These are phyloP conservation scores for Aquilaria agallochum DNA, from an alignment of 441 rosid genomes.

Conservation along the genomic window DNA sequence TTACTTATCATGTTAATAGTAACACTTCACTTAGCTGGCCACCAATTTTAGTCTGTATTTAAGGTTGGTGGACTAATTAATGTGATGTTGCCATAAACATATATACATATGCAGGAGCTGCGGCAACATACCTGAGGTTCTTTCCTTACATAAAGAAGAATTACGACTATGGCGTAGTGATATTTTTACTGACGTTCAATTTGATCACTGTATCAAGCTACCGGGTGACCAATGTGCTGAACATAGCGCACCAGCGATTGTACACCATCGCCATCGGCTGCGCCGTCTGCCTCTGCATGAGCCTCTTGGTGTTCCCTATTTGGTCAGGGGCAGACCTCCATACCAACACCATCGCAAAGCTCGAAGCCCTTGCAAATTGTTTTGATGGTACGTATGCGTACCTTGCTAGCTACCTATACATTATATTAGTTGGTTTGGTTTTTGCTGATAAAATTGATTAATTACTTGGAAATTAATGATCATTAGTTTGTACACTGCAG, in stretches of 20 bases:
- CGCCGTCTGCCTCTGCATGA: slow-evolving; percentile 68
- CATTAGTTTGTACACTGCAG: slow-evolving; percentile 26
- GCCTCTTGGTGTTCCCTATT: slow-evolving; percentile 59
- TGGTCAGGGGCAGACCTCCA: slow-evolving; percentile 96
- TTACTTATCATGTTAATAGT: slow-evolving; percentile 88
- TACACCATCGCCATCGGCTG: slow-evolving; percentile 74
- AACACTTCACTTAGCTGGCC: slow-evolving; percentile 25
- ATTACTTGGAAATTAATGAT: no score
- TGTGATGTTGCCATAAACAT: no score
- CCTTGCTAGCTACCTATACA: no score
- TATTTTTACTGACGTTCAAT: slow-evolving; percentile 81
- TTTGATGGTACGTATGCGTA: no score
- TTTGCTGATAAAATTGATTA: no score
- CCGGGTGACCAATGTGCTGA: slow-evolving; percentile 51
- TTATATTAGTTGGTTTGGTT: no score
- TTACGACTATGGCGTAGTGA: slow-evolving; percentile 79
- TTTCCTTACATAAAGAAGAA: slow-evolving; percentile 78
- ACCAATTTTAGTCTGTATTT: no score
- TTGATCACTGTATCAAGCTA: slow-evolving; percentile 80
- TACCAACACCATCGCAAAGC: slow-evolving; percentile 57
- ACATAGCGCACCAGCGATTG: slow-evolving; percentile 61
- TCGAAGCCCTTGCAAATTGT: slow-evolving; percentile 46
- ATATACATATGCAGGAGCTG: slow-evolving; percentile 39
- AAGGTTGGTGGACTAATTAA: no score
- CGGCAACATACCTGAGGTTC: slow-evolving; percentile 73